Conservation (phyloP, 345 rosid species). For the Rhodamnia argentea region DNA sequence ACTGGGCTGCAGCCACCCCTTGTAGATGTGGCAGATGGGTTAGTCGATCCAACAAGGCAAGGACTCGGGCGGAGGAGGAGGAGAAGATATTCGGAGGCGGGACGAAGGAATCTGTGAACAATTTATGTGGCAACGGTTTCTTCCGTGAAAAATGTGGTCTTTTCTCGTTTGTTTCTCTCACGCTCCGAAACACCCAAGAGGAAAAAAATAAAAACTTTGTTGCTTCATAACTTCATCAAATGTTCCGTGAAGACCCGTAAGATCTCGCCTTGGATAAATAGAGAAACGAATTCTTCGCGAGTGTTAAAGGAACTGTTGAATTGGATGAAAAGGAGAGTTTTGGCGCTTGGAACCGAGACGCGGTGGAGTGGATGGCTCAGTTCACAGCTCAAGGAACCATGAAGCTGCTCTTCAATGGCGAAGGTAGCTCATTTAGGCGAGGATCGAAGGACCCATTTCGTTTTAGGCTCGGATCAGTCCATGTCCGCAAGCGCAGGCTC, state of each 20-base stretch:
- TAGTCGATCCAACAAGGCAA: not conserved
- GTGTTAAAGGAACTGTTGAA: not conserved
- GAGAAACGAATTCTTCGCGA: not conserved
- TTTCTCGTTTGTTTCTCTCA: not conserved
- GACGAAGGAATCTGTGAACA: not conserved
- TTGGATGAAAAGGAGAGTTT: not conserved
- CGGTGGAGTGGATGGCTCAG: slow-evolving; percentile 7
- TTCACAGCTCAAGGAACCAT: slow-evolving; percentile 6
- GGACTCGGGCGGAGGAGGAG: not conserved
- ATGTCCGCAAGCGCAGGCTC: not conserved
- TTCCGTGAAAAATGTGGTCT: not conserved
- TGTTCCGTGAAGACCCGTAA: not conserved
- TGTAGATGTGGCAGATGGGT: not conserved
- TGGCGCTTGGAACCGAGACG: not conserved
- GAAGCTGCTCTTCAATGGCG: slow-evolving; percentile 8
- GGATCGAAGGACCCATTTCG: slow-evolving; percentile 2
- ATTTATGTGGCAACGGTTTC: slow-evolving; percentile 14
- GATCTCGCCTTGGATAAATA: not conserved
- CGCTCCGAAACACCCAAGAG: not conserved
- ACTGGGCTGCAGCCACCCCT: not conserved
- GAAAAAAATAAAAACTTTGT: not conserved
- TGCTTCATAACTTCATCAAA: not conserved
- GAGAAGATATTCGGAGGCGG: slow-evolving; percentile 1
- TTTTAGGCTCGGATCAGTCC: not conserved
- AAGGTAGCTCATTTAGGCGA: not conserved